Evolutionary conservation across 768 basidiomycete genomes (phyloP), one percentile per base, ranked within the genome.

Genomic region (Thelephora aurantiotincta): DNA sequence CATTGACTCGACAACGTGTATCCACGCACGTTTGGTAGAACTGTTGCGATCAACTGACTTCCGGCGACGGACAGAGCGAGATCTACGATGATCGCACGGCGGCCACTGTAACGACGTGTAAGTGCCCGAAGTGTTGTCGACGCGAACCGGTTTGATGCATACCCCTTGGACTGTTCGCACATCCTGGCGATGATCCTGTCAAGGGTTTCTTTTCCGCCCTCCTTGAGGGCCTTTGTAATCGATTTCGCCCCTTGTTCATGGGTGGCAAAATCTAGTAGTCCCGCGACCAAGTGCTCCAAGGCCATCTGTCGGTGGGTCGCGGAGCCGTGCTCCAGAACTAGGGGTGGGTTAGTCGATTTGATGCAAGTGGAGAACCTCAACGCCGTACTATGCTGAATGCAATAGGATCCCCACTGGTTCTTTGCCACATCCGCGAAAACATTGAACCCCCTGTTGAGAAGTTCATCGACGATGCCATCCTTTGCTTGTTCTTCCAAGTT

Each of bases 371-470:
- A 42, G 16, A 44, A 33, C 6, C 18, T 14, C 35, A 48, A 30
- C 16, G 33, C 63, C 85, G 48, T 53, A 88, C 87, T 87, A 49
- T 88, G 87, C 54, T 88, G 84, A 22, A 89, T 71, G 59, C 86
- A 89, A 55, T 88, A 90, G 1, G 84, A 82, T 11, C 88, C 88
- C 87, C 87, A 91, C 58, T 90, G 87, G 51, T 78, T 91, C 67
- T 85, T 88, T 16, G 81, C 70, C 14, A 90, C 84, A 53, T 88
- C 82, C 18, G 73, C 70, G 52, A 89, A 89, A 20, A 82, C 69
- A 0, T 58, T 60, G 1, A 73, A 60, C 12, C 85, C 85, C 48
- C 83, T 78, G 50, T 82, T 80, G 48, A 89, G 73, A n/a, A 89
- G 60, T 55, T 89, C 86, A 48, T 86, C 81, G 5, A 89, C 79